Conservation (phyloP, 2,329 filamentous ascomycete species). For the Lasiodiplodia citricola region DNA sequence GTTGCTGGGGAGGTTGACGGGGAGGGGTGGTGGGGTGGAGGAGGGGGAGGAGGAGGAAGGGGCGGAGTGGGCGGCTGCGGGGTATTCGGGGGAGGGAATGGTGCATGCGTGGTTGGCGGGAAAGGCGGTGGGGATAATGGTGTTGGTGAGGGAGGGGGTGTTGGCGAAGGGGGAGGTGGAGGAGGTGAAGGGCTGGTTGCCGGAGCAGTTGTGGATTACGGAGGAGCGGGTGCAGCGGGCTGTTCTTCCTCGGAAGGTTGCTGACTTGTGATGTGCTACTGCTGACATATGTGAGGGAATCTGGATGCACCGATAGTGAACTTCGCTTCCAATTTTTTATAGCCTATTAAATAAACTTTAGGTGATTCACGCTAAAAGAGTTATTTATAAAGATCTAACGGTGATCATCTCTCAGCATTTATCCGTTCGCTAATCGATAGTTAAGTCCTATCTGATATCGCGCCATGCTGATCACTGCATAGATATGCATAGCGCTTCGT, state of each 20-base stretch:
- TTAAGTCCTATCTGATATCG: too few relatives aligned
- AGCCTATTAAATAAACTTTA: too few relatives aligned
- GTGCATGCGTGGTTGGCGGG: conserved; percentile 32
- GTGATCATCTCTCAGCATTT: too few relatives aligned
- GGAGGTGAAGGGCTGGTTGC: not conserved
- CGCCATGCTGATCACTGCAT: too few relatives aligned
- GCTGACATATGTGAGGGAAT: not conserved
- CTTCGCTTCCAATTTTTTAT: too few relatives aligned
- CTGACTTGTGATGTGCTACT: conserved; percentile 5
- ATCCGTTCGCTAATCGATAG: too few relatives aligned
- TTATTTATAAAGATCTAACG: too few relatives aligned
- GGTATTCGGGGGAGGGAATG: conserved; percentile 31
- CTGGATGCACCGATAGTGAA: too few relatives aligned
- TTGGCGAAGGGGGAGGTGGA: not conserved
- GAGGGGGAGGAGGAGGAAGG: conserved; percentile 36
- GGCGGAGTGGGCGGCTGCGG: conserved; percentile 33
- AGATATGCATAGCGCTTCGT: too few relatives aligned
- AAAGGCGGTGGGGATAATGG: conserved; percentile 30
- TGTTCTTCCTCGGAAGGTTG: conserved; percentile 1
- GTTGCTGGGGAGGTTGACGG: conserved; percentile 42
- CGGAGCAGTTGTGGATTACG: conserved; percentile 15
- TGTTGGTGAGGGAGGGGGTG: conserved; percentile 28
- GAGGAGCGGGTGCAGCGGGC: not conserved
- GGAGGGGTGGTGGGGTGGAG: conserved; percentile 42
- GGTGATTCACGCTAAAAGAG: too few relatives aligned